Evolutionary conservation across 179 eudicot species (phyloP).

Genomic region (Beta corolliflora): DNA sequence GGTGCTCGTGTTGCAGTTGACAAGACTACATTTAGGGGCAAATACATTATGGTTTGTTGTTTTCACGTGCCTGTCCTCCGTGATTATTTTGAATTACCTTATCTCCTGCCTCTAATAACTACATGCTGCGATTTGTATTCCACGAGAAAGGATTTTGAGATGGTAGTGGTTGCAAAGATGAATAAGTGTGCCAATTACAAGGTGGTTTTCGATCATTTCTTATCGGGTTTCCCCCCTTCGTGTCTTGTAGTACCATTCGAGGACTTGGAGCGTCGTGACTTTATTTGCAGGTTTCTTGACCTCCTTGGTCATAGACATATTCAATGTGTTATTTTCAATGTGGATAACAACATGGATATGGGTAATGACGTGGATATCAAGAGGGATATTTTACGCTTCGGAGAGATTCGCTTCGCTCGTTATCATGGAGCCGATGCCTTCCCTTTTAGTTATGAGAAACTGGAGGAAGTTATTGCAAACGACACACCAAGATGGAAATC

Average conservation of each 20-base stretch:
- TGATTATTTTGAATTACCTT: accelerated
- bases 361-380: neutral
- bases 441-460: neutral
- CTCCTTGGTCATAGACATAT: neutral
- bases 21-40: neutral
- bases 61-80: neutral
- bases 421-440: neutral
- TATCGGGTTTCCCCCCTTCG: neutral
- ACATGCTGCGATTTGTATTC: neutral
- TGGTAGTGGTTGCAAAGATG: neutral
- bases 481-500: neutral
- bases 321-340: neutral
- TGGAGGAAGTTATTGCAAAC: neutral
- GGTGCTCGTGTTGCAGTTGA: neutral
- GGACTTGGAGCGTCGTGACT: neutral
- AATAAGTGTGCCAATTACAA: neutral
- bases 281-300: neutral
- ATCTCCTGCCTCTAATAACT: neutral
- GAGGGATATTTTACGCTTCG: neutral
- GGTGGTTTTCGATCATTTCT: neutral
- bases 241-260: neutral
- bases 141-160: neutral
- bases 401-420: neutral
- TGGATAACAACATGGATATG: neutral
- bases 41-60: neutral